Conservation (phyloP, 2,329 filamentous ascomycete genomes). For the Penicillium olsonii region DNA sequence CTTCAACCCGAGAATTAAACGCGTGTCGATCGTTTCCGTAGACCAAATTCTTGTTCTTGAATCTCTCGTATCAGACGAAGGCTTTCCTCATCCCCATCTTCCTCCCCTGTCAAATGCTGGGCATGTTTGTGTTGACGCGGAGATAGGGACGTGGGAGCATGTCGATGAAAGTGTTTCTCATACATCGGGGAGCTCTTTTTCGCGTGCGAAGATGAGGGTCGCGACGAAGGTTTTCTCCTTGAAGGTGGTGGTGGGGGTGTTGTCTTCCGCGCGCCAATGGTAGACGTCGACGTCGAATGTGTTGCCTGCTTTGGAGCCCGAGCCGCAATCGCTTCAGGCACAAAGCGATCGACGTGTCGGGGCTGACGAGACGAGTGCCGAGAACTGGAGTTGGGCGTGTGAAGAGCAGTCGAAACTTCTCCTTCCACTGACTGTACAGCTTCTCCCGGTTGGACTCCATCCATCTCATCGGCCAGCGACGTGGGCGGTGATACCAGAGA, state of each 20-base stretch:
- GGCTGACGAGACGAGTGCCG: constrained; percentile 49
- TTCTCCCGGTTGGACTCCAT: constrained; percentile 35
- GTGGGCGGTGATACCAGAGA: constrained; percentile 49
- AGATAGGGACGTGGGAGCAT: constrained; percentile 26
- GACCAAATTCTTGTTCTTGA: constrained; percentile 48
- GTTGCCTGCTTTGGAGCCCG: constrained; percentile 28
- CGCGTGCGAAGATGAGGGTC: constrained; percentile 40
- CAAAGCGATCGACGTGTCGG: constrained; percentile 42
- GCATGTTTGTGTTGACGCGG: constrained; percentile 30
- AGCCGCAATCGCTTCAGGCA: constrained; percentile 33
- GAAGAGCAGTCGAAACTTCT: constrained; percentile 28
- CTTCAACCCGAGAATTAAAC: constrained; percentile 6
- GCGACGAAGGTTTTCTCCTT: constrained; percentile 36
- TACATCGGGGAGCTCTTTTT: constrained; percentile 40
- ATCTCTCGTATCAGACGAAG: constrained; percentile 47
- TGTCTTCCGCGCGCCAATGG: constrained; percentile 21
- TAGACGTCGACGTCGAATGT: constrained; percentile 23
- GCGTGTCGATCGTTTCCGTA: constrained; percentile 37
- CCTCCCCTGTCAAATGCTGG: constrained; percentile 32
- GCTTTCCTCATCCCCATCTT: constrained; percentile 44
- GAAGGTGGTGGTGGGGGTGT: constrained; percentile 31
- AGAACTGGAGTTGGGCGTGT: constrained; percentile 45
- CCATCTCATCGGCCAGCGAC: constrained; percentile 45
- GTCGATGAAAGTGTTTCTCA: constrained; percentile 40
- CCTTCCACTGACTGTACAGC: constrained; percentile 32